Base-by-base conservation (phyloP, 2,329 filamentous ascomycete species). In the Fusarium sp. region DNA sequence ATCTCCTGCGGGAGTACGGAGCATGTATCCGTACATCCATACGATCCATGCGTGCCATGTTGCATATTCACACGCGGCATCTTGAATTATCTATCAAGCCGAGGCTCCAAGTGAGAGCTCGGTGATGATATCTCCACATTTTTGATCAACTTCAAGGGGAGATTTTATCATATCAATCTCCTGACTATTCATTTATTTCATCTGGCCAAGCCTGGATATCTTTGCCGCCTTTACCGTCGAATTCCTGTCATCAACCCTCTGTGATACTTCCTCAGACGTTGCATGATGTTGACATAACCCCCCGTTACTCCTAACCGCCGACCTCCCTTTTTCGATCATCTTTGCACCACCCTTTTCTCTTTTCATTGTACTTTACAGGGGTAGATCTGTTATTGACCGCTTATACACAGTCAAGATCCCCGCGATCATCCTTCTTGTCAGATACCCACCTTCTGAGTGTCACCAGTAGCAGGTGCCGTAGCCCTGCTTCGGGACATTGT, bases 381-480 rank as follows among this genome's bases (percentile, higher is more conserved):
- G 58, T 69, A 37, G 31, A 52, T 58, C 33, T 66, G 58, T 60
- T 49, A 66, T 73, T 75, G 62, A 76, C 65, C 63, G 58, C 65
- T 70, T 57, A 52, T 59, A 67, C 55, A 49, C 62, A 59, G 65
- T 38, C 63, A 75, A 70, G 69, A 73, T 75, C 73, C 62, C 70
- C 66, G 51, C 62, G 59, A 73, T 60, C 56, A 67, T 45, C 62
- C 56, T 63, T 45, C 66, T 70, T 73, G 42, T 52, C 58, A 57
- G 33, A 66, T 63, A 70, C 56, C 59, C 61, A 73, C 70, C 60
- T 57, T 69, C 69, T 44, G 54, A 62, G 61, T 57, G 45, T 55
- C 62, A 60, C 46, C 60, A 62, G 71, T 58, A 59, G 75, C 75
- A 77, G 73, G 72, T 72, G 72, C 72, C 67, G 66, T 67, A 72